These are phyloP conservation scores for Brassica napus DNA, from an alignment of 345 rosid genomes.

Conservation along the genomic window Da-Ae NC_063440.1:25710001-25710500, in stretches of 20 bases:
- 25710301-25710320: neutral
- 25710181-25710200: neutral
- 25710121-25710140: neutral
- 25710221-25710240: neutral
- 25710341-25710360: neutral
- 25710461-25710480: no score
- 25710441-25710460: no score
- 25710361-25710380: slow-evolving; percentile 3
- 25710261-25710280: neutral
- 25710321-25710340: neutral
- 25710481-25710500: no score
- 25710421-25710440: neutral
- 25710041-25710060: slow-evolving; percentile 58
- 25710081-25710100: slow-evolving; percentile 14
- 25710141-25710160: neutral
- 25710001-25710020: slow-evolving; percentile 76
- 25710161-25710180: neutral
- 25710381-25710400: slow-evolving; percentile 3
- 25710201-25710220: neutral
- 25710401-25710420: slow-evolving; percentile 10
- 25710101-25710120: slow-evolving; percentile 2
- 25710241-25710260: neutral
- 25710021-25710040: slow-evolving; percentile 70
- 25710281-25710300: slow-evolving; percentile 6
- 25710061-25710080: slow-evolving; percentile 56